Base-by-base conservation (phyloP, 1,284 basidiomycete genomes). In the Apiotrichum mycotoxinovorans region DNA sequence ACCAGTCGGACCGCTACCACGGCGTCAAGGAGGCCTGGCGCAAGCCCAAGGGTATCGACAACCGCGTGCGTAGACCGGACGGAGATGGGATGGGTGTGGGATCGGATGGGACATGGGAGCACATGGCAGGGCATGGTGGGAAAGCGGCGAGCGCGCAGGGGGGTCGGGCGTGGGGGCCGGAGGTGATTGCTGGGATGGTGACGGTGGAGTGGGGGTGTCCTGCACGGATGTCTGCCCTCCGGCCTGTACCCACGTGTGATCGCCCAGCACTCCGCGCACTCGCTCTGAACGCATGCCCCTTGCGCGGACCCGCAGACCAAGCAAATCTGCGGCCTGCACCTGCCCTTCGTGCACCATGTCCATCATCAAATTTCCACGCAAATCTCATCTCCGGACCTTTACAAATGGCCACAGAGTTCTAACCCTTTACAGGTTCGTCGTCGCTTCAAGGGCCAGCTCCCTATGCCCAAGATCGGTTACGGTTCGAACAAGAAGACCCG, bases 41-140 rank as follows among this genome's bases (percentile, higher is more conserved):
- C 79, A 97, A 95, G 82, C 91, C 91, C 68, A 95, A 94, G 85
- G 78, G 91, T 89, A 93, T 93, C 72, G 91, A 93, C 78, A 93
- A 93, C 85, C 86, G 91, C 76, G 76, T 78, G 62, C 37, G 73
- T 73, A 54, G 42, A 44, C 30, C 25, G n/a, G 30, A 44, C 26
- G 42, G 40, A 33, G 18, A 2, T 12, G n/a, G 49, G 27, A 25
- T 12, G 15, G 26, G 33, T 12, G 33, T 12, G 33, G 7, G 22
- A n/a, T 18, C 27, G 41, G 2, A 35, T 4, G 20, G 51, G 30
- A 30, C 30, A 30, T 11, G 33, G 18, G 15, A 26, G 38, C 25
- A 20, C 34, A 20, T 18, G 20, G 23, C 34, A 20, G 38, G 35
- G 14, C 3, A n/a, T n/a, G 14, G 15, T n/a, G 37, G n/a, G n/a